phyloP scores from a whole-genome alignment of 805 yeast species.

The Phaffomyces antillensis region DNA sequence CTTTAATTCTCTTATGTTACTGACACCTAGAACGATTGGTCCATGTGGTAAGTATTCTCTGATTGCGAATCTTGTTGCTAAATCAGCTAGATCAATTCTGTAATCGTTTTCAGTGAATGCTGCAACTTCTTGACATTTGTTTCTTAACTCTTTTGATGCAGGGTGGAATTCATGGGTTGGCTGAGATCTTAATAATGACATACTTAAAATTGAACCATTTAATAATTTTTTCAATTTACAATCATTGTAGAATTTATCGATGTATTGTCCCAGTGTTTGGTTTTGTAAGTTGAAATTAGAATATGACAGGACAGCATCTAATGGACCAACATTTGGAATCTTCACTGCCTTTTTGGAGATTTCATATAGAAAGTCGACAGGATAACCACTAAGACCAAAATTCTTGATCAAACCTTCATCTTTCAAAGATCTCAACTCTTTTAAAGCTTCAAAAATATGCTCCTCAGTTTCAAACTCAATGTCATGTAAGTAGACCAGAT shows the following conservation, averaged over 20 bases:
- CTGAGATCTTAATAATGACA: slow-evolving; percentile 73
- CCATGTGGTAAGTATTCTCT: slow-evolving; percentile 36
- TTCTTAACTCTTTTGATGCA: slow-evolving; percentile 50
- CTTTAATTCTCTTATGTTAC: slow-evolving; percentile 54
- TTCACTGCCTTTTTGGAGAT: slow-evolving; percentile 36
- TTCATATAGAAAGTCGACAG: slow-evolving; percentile 57
- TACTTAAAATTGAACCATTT: slow-evolving; percentile 81
- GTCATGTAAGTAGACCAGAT: slow-evolving; percentile 82
- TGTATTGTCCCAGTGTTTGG: slow-evolving; percentile 39
- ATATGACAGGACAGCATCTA: slow-evolving; percentile 75
- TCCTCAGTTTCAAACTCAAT: slow-evolving; percentile 66
- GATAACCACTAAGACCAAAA: slow-evolving; percentile 85
- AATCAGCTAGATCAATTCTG: slow-evolving; percentile 65
- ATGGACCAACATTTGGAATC: slow-evolving; percentile 42
- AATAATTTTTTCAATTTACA: slow-evolving; percentile 53
- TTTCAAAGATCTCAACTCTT: slow-evolving; percentile 52
- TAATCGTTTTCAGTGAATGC: slow-evolving; percentile 28
- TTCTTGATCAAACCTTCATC: slow-evolving; percentile 52
- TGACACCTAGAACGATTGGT: slow-evolving; percentile 68
- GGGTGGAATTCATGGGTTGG: slow-evolving; percentile 78
- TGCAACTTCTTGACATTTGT: slow-evolving; percentile 32
- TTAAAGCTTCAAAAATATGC: slow-evolving; percentile 55
- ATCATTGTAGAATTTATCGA: slow-evolving; percentile 40
- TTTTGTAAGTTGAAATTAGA: slow-evolving; percentile 82
- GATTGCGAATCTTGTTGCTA: slow-evolving; percentile 73